phyloP scores from a whole-genome alignment of 129 eudicot genomes.

The Artemisia tridentata region DNA sequence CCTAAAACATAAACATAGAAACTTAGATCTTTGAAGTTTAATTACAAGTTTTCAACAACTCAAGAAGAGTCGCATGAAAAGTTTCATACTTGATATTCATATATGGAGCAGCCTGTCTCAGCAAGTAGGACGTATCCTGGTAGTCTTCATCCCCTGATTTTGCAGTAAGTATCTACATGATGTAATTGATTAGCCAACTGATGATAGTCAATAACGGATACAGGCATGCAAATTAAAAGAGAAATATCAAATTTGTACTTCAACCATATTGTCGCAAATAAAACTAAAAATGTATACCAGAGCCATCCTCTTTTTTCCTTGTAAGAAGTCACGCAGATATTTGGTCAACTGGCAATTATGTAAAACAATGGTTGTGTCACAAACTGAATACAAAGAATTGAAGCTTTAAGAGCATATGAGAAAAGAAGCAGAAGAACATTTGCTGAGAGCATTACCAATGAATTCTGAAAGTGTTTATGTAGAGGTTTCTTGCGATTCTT shows the following conservation, averaged over 20 bases:
- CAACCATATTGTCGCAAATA: neutral
- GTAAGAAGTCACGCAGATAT: slow-evolving; percentile 77
- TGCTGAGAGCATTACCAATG: slow-evolving; percentile 52
- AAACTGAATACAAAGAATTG: neutral
- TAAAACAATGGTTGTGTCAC: slow-evolving; percentile 13
- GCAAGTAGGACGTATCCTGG: slow-evolving; percentile 66
- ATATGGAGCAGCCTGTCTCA: slow-evolving; percentile 83
- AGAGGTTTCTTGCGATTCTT: slow-evolving; percentile 75
- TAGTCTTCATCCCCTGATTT: slow-evolving; percentile 85
- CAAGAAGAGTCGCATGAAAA: neutral
- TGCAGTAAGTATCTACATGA: slow-evolving; percentile 72
- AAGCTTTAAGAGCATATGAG: neutral
- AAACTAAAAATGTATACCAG: slow-evolving; percentile 48
- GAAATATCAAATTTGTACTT: slow-evolving; percentile 8
- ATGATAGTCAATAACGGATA: neutral
- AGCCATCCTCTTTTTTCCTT: slow-evolving; percentile 87
- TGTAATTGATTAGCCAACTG: slow-evolving; percentile 11
- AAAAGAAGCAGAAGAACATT: neutral
- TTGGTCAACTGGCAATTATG: slow-evolving; percentile 59
- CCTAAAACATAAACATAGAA: slow-evolving; percentile 36
- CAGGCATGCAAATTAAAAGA: neutral
- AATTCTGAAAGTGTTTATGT: slow-evolving; percentile 76
- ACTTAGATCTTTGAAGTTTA: slow-evolving; percentile 7
- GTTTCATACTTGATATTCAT: slow-evolving; percentile 65
- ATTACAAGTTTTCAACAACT: neutral